Evolutionary conservation across 2,329 filamentous ascomycete species (phyloP).

Genomic region (Fusarium anthophilum): DNA sequence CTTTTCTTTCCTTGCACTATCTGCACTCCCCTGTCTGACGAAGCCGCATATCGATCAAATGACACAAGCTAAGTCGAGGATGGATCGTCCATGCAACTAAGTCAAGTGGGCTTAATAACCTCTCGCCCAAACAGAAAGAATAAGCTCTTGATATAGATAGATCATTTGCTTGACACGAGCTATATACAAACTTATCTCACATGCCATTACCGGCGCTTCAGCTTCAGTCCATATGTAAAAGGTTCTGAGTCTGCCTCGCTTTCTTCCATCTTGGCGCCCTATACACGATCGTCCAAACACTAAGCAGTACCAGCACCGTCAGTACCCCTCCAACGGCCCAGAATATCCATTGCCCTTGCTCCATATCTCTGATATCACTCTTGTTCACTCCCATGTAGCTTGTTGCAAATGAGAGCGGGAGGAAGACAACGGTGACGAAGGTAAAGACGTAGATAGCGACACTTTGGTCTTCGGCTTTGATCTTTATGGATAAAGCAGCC

Average conservation of each 20-base stretch:
- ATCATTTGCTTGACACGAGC: too few relatives aligned
- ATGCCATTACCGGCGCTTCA: too few relatives aligned
- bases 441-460: neutral
- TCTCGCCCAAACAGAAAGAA: too few relatives aligned
- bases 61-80: too few relatives aligned
- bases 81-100: too few relatives aligned
- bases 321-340: neutral
- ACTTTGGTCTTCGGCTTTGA: neutral
- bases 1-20: too few relatives aligned
- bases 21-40: too few relatives aligned
- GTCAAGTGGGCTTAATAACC: too few relatives aligned
- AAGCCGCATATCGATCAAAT: too few relatives aligned
- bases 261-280: neutral
- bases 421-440: neutral
- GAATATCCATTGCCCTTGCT: neutral
- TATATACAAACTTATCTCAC: too few relatives aligned
- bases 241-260: neutral
- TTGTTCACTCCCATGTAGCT: neutral
- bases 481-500: neutral
- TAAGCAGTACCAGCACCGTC: neutral
- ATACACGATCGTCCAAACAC: neutral
- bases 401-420: neutral
- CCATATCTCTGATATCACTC: neutral
- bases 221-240: neutral
- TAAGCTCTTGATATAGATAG: too few relatives aligned